phyloP scores from a whole-genome alignment of 345 rosid genomes.

The Firmiana major region DNA sequence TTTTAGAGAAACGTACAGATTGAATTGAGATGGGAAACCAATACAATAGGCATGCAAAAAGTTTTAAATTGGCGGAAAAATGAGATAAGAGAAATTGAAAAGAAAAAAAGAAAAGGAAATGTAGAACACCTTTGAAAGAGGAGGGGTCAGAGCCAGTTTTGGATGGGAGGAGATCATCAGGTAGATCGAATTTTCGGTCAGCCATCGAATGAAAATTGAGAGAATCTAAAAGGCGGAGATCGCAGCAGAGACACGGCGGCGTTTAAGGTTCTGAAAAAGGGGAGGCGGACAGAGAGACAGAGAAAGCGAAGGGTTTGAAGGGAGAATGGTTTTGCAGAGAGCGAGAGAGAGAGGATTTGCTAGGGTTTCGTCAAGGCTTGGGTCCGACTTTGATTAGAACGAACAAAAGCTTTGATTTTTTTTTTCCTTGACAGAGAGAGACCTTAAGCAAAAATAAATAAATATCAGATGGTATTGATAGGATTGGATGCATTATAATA shows the following conservation, averaged over 20 bases:
- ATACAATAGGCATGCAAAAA: not conserved
- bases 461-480: no score
- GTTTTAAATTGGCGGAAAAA: not conserved
- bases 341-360: not conserved
- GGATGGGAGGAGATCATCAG: conserved; percentile 28
- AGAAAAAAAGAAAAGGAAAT: not conserved
- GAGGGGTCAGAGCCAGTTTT: conserved; percentile 10
- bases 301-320: not conserved
- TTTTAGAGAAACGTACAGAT: not conserved
- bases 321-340: not conserved
- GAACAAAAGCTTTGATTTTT: not conserved
- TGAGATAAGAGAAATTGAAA: not conserved
- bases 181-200: conserved; percentile 23
- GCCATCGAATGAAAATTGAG: conserved; percentile 12
- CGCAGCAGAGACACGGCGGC: not conserved
- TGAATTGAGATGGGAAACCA: not conserved
- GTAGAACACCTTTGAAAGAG: conserved; percentile 21
- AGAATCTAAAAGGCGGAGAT: conserved; percentile 1
- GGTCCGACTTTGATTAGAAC: not conserved
- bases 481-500: no score
- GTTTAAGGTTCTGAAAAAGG: not conserved
- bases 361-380: conserved; percentile 18
- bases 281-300: not conserved
- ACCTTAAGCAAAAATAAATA: not conserved
- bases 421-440: not conserved